These are phyloP conservation scores for Colletotrichum sp. DNA, from an alignment of 2,329 filamentous ascomycete species.

Conservation along the genomic window DNA sequence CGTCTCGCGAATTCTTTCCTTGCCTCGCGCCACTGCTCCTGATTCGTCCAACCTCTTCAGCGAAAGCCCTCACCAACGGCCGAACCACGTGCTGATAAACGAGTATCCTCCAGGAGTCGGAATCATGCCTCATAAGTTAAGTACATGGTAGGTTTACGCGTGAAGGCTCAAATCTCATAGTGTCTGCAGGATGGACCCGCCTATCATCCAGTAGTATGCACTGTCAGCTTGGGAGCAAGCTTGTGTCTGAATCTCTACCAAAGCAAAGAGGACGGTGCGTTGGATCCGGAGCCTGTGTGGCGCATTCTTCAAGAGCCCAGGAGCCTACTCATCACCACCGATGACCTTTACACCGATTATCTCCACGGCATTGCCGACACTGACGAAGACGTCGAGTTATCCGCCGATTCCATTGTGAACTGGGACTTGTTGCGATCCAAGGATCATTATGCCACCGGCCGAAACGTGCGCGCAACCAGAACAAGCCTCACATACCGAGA, in stretches of 20 bases:
- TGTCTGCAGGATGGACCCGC: slow-evolving; percentile 72
- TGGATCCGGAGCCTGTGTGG: slow-evolving; percentile 56
- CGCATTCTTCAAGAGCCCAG: slow-evolving; percentile 82
- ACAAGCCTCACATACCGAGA: slow-evolving; percentile 84
- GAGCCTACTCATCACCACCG: slow-evolving; percentile 77
- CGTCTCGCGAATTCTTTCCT: slow-evolving; percentile 62
- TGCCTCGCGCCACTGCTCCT: slow-evolving; percentile 34
- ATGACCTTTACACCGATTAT: slow-evolving; percentile 70
- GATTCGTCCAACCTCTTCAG: slow-evolving; percentile 52
- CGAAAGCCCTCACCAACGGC: slow-evolving; percentile 72
- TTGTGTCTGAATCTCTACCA: slow-evolving; percentile 80
- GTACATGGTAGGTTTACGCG: slow-evolving; percentile 29
- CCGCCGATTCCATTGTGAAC: slow-evolving; percentile 68
- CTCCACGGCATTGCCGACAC: slow-evolving; percentile 78
- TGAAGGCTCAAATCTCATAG: slow-evolving; percentile 26
- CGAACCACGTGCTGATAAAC: slow-evolving; percentile 94
- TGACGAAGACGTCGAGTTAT: slow-evolving; percentile 69
- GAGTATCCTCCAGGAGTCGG: slow-evolving; percentile 88
- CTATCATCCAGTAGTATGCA: slow-evolving; percentile 88
- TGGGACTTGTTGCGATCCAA: slow-evolving; percentile 69
- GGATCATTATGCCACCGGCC: slow-evolving; percentile 52
- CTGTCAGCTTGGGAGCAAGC: slow-evolving; percentile 81
- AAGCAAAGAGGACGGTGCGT: slow-evolving; percentile 64
- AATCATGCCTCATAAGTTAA: slow-evolving; percentile 91
- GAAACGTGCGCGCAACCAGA: slow-evolving; percentile 63